Percentiles rank a stretch among this genome's conserved stretches.
Conservation (phyloP, 345 rosid genomes). For the Gossypium thurberi region DNA sequence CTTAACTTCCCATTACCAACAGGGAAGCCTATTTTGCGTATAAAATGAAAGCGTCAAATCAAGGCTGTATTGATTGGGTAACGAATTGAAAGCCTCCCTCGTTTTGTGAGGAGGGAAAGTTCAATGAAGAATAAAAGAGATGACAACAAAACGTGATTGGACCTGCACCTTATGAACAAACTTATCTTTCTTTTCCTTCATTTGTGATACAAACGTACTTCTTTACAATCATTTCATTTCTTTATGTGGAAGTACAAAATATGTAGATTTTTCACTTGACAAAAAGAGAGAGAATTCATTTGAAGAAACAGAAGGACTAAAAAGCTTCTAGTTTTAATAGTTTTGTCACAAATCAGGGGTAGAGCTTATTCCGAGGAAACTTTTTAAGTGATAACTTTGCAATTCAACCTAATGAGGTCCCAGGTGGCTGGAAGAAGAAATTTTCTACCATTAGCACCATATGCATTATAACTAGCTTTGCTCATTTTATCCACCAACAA, state of each 20-base stretch:
- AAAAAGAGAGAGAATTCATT: background rate
- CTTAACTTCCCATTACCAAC: too few species aligned
- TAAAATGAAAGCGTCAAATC: too few species aligned
- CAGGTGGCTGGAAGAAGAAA: conserved; percentile 62
- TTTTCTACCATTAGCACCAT: conserved; percentile 58
- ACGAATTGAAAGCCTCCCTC: conserved; percentile 16
- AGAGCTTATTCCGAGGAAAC: background rate
- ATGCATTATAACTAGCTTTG: conserved; percentile 71
- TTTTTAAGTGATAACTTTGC: conserved; percentile 18
- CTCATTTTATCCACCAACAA: conserved; percentile 42
- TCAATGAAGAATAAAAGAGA: background rate
- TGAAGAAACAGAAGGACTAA: too few species aligned
- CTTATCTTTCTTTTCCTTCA: too few species aligned
- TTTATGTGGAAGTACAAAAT: background rate
- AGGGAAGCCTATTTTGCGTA: too few species aligned
- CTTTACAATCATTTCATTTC: background rate
- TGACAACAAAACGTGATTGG: too few species aligned
- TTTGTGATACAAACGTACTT: background rate
- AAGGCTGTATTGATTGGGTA: background rate
- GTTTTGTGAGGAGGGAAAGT: conserved; percentile 1
- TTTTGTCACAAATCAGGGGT: background rate
- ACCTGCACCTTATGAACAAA: background rate
- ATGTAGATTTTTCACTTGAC: background rate
- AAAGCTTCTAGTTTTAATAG: background rate
- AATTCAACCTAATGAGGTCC: conserved; percentile 47